phyloP scores from a whole-genome alignment of 2,329 filamentous ascomycete genomes.

The Metarhizium anisopliae region DNA sequence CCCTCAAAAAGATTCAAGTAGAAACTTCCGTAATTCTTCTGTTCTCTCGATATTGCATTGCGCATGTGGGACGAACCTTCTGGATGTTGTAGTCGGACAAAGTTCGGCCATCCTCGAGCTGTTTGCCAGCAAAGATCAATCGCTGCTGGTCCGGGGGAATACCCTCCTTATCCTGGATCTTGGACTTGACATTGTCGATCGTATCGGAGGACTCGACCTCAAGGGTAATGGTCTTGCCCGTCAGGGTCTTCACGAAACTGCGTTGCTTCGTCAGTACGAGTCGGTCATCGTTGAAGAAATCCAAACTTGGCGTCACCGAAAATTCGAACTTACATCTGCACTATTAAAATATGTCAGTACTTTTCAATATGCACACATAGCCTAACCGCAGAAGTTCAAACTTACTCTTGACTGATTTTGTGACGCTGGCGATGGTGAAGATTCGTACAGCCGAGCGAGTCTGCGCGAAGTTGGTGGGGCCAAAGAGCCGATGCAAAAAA shows the following conservation, averaged over 20 bases:
- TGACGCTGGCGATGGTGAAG: conserved; percentile 36
- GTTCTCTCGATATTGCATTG: background rate
- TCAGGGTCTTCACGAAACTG: conserved; percentile 99
- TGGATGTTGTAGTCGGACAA: conserved; percentile 99
- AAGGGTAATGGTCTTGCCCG: conserved; percentile 99
- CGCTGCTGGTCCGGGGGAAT: conserved; percentile 98
- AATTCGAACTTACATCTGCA: conserved; percentile 73
- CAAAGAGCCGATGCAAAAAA: conserved; percentile 21
- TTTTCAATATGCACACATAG: background rate
- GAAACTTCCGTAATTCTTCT: background rate
- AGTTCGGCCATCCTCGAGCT: conserved; percentile 96
- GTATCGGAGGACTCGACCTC: conserved; percentile 99
- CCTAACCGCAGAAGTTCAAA: conserved; percentile 14
- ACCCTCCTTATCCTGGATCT: conserved; percentile 99
- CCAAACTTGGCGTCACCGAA: conserved; percentile 7
- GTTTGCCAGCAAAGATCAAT: conserved; percentile 98
- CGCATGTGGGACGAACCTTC: conserved; percentile 56
- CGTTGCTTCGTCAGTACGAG: conserved; percentile 19
- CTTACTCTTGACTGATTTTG: conserved; percentile 51
- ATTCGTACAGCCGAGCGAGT: conserved; percentile 22
- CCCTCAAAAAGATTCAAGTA: background rate
- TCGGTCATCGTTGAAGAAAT: conserved; percentile 2
- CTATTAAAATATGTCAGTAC: conserved; percentile 48
- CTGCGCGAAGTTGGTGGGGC: conserved; percentile 38
- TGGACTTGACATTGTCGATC: conserved; percentile 99